Evolutionary conservation across 495 filamentous ascomycete species (phyloP), one percentile per base, ranked within the genome.

Genomic region (Penicillium samsonianum): DNA sequence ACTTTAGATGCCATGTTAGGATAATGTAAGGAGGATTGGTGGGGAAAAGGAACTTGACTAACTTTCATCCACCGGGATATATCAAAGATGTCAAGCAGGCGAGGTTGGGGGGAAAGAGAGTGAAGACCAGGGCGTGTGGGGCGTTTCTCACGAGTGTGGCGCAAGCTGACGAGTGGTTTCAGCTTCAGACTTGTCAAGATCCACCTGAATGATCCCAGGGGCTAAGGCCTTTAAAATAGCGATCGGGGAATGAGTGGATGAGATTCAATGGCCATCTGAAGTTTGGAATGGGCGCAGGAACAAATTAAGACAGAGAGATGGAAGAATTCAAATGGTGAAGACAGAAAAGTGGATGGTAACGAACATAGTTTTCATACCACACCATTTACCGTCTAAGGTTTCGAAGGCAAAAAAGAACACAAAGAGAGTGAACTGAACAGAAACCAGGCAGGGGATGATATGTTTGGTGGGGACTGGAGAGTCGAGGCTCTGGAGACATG

Each of bases 1-100:
- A 94, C 69, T 22, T 86, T 77, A 16, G 85, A 88, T 25, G 87
- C 85, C 54, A 95, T 80, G 40, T 90, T 83, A 66, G 82, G 78
- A 46, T n/a, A n/a, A 52, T 38, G 50, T 5, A 26, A 41, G 31
- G 31, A 49, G 38, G 37, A 60, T 42, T 41, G 7, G 28, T 22
- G 22, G 38, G 37, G 54, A 31, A 16, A 49, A 42, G 26, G 20
- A 47, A 37, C 23, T 42, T 11, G 53, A 67, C 65, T 53, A 52
- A 65, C 64, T 57, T 55, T 65, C 63, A 65, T 47, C 50, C 53
- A 61, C 42, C 35, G 35, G 26, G 41, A 42, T 43, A 62, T 53
- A 46, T 53, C 37, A 54, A 48, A 40, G 41, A 51, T 58, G 53
- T 46, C 50, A 57, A 35, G 41, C 44, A 37, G 48, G 50, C 37